Percentiles rank a stretch among this genome's conserved stretches.
phyloP scores from a whole-genome alignment of 495 filamentous ascomycete genomes.

The Peziza echinospora region DNA sequence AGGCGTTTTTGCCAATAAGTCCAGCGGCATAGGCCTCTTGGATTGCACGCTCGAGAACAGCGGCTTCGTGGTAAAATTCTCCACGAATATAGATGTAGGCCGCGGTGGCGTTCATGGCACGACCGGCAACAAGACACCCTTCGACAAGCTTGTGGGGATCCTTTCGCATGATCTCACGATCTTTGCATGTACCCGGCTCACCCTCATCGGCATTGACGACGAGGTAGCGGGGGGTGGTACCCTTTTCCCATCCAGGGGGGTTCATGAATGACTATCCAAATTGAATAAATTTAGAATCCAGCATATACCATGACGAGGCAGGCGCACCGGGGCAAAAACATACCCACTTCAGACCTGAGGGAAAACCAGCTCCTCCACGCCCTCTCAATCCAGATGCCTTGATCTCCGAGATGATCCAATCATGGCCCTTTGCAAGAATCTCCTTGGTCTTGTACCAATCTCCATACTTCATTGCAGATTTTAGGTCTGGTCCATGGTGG shows the following conservation, averaged over 20 bases:
- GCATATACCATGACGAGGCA: not conserved
- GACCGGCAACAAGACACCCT: constrained; percentile 87
- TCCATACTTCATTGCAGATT: constrained; percentile 91
- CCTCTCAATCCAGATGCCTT: constrained; percentile 90
- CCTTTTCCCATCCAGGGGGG: constrained; percentile 98
- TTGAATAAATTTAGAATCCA: constrained; percentile 15
- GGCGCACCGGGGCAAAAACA: constrained; percentile 17
- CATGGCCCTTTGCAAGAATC: constrained; percentile 85
- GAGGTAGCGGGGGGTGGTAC: constrained; percentile 82
- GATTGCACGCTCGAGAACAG: constrained; percentile 79
- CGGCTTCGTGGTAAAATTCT: constrained; percentile 94
- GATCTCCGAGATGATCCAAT: constrained; percentile 95
- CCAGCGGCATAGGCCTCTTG: constrained; percentile 91
- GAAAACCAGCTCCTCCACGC: constrained; percentile 92
- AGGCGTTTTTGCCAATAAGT: constrained; percentile 92
- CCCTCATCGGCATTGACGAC: constrained; percentile 98
- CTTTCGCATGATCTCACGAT: constrained; percentile 99
- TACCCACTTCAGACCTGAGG: constrained; percentile 98
- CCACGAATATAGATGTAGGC: constrained; percentile 99
- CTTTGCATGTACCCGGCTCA: constrained; percentile 97
- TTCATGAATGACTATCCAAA: constrained; percentile 85
- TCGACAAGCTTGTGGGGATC: constrained; percentile 97
- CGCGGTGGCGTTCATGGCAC: constrained; percentile 92
- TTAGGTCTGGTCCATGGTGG: constrained; percentile 72
- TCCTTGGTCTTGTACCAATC: constrained; percentile 99